Evolutionary conservation across 1,139 yeast genomes (phyloP), one percentile per base, ranked within the genome.

Genomic region (Wickerhamiella pararugosa): DNA sequence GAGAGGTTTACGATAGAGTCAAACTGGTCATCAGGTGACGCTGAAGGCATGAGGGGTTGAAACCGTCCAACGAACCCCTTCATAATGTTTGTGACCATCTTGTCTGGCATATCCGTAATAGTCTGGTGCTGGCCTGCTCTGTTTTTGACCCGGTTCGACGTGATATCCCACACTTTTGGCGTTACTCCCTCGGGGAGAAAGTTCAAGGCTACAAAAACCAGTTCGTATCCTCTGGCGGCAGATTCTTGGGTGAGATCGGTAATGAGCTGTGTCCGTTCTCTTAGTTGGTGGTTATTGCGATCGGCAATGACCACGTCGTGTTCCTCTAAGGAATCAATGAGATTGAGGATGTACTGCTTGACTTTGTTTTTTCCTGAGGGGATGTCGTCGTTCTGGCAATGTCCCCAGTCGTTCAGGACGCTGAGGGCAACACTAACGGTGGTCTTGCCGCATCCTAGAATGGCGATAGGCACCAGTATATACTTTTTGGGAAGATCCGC

Each of bases 391-490:
- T 83, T 87, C 56, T 86, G 95, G n/a, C 83, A 68, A 53, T 79
- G 84, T 0, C 72, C 76, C 80, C 94, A 79, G 0, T 64, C 61
- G 44, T 66, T 78, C 27, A 87, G 56, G 7, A 68, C 57, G 1
- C 57, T 51, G 36, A 90, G 62, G 0, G 90, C 77, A 38, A 71
- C 59, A 4, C 84, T 74, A 0, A 83, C 72, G 0, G 96, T 84
- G 0, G 97, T 86, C 57, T 92, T 92, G 6, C 99, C 99, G 58
- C 96, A 84, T 0, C 97, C 98, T 41, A 90, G 73, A 0, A 95
- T 84, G 0, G 97, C 86, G 9, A 87, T 75, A 0, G 97, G 92
- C 1, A 86, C 71, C 1, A 92, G 54, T 0, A 82, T 70, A 54
- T 74, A 83, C 53, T 75, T 76, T 7, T 63, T 59, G 2, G 31